Base-by-base conservation (phyloP, 1,284 basidiomycete species). In the Quambalaria eucalypti region DNA sequence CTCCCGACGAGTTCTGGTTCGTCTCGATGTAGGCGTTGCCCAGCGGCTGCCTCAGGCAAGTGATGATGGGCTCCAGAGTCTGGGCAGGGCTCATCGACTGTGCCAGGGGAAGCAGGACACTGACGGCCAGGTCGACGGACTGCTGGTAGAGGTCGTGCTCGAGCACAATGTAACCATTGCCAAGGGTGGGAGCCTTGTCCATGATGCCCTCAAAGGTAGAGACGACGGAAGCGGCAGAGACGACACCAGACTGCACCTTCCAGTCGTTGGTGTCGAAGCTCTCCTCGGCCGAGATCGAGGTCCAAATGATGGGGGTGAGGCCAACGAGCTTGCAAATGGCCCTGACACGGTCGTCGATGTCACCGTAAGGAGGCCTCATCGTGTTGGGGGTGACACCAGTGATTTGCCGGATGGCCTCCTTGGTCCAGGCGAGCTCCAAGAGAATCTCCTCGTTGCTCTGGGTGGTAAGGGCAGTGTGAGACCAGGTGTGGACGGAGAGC, bases 371-470 rank as follows among this genome's bases (percentile, higher is more conserved):
- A 29, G 73, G 73, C 28, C 68, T 65, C 63, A 69, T 69, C 57
- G 87, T 78, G 59, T 64, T 69, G 48, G 70, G 68, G 12, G 66
- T 66, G 40, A 76, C 66, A 46, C 73, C 73, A 23, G 68, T 65
- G 56, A 69, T 64, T 25, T 62, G 59, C 70, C 85, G 83, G 78
- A 97, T 93, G 52, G 85, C 66, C 78, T 89, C 84, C 63, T 85
- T 86, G 56, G 89, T 88, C 87, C 88, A 96, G 47, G 87, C 90
- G 49, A 97, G 81, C 77, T 96, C 91, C 25, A 90, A 90, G 21
- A 96, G 88, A 58, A 96, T 83, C 79, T 95, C 80, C 71, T 84
- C 85, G 72, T 85, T 97, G 48, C 88, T 85, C 58, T 91, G 80
- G 33, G 84, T 83, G 12, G 92, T 97, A 36, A 91, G 80, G 78